Evolutionary conservation across 2,329 filamentous ascomycete genomes (phyloP).

Genomic region (Myriosclerotinia scirpicola): DNA sequence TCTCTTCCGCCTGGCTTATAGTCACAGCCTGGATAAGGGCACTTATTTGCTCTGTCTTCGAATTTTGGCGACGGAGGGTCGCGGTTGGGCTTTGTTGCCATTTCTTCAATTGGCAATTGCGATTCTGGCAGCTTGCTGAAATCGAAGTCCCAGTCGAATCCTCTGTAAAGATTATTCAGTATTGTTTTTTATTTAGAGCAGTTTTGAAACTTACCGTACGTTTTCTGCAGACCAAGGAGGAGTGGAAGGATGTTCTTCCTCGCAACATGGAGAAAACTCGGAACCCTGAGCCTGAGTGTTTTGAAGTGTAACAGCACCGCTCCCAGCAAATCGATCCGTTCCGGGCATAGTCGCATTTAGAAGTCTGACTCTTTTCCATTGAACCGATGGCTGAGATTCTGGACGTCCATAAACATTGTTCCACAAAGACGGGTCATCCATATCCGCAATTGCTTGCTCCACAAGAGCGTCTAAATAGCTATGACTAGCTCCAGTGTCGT

Average conservation of each 20-base stretch:
- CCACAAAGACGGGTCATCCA: neutral
- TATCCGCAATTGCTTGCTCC: neutral
- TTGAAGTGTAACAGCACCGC: no score
- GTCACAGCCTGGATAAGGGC: constrained; percentile 23
- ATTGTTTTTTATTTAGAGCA: neutral
- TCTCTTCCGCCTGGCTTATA: constrained; percentile 33
- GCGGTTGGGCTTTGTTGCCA: constrained; percentile 2
- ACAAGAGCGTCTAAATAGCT: neutral
- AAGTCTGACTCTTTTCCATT: fast-evolving
- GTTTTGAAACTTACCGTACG: neutral
- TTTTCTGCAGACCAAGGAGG: constrained; percentile 4
- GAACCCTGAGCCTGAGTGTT: neutral
- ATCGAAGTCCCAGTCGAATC: neutral
- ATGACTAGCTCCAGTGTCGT: neutral
- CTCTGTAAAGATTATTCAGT: neutral
- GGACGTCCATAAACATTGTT: neutral
- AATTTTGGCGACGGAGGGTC: neutral
- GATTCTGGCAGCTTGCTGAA: neutral
- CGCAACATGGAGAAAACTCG: fast-evolving
- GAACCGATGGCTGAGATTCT: neutral
- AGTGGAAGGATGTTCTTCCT: neutral
- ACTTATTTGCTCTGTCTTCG: neutral
- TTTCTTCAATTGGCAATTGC: neutral
- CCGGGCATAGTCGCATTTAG: neutral
- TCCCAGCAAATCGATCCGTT: neutral